Percentiles rank a stretch among this genome's conserved stretches.
Evolutionary conservation across 768 basidiomycete species (phyloP).

Genomic region (Tylopilus cervinicoccineus): DNA sequence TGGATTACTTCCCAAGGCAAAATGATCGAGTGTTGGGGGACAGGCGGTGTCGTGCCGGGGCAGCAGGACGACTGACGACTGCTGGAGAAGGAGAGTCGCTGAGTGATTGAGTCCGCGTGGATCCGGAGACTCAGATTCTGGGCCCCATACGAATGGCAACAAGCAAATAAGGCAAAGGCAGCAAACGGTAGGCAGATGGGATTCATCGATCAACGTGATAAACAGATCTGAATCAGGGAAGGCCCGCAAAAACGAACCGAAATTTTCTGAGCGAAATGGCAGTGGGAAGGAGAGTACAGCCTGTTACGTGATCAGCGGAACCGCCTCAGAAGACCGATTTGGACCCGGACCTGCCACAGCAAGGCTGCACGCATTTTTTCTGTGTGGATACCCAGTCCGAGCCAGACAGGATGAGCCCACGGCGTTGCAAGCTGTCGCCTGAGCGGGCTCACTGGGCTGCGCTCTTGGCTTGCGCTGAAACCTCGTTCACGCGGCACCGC

Average conservation of each 20-base stretch:
- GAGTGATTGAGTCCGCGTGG: slow-evolving; percentile 28
- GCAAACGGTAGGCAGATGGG: slow-evolving; percentile 8
- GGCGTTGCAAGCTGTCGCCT: no score
- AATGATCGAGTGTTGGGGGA: slow-evolving; percentile 8
- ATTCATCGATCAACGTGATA: slow-evolving; percentile 14
- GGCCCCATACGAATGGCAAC: slow-evolving; percentile 15
- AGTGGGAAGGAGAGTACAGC: slow-evolving; percentile 18
- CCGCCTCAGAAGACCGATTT: slow-evolving; percentile 17
- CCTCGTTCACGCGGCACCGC: slow-evolving; percentile 16
- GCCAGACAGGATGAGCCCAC: no score
- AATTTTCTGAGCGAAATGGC: slow-evolving; percentile 16
- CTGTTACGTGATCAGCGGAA: slow-evolving; percentile 31
- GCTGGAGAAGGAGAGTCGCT: slow-evolving; percentile 18
- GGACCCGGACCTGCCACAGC: slow-evolving; percentile 3
- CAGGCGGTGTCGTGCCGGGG: slow-evolving; percentile 7
- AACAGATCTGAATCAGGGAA: slow-evolving; percentile 18
- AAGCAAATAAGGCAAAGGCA: slow-evolving; percentile 10
- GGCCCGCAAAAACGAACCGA: slow-evolving; percentile 13
- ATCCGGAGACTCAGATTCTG: slow-evolving; percentile 18
- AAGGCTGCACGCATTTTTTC: not conserved
- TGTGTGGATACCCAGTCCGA: no score
- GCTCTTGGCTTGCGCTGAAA: slow-evolving; percentile 3
- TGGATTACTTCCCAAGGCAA: slow-evolving; percentile 14
- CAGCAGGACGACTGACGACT: slow-evolving; percentile 1
- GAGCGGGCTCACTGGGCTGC: slow-evolving; percentile 1